Base-by-base conservation (phyloP, 2,329 filamentous ascomycete genomes). In the Pyrenochaeta sp. region DNA sequence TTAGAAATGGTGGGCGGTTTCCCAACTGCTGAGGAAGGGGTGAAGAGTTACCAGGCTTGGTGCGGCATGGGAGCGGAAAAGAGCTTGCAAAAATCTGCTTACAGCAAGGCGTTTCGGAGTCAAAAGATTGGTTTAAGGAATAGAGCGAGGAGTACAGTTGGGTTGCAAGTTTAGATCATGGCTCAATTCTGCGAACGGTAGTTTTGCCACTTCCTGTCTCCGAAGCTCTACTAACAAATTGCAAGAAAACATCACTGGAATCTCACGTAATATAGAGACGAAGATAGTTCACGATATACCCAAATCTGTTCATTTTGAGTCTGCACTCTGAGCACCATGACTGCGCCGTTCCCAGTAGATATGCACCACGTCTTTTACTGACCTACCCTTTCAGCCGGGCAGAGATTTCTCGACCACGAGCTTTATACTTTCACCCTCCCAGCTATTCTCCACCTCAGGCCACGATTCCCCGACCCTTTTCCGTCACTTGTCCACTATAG, bases 131-230 rank as follows among this genome's bases (percentile, higher is more conserved):
- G 2, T 30, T 30, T 9, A 15, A 32, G 12, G 43, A 30, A 19
- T 32, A 12, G 51, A 42, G 19, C 19, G 19, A 19, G 19, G 19
- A 19, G 19, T 19, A 19, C 19, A 19, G 19, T 19, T 19, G 19
- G 19, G 19, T 19, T 19, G 19, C 19, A 19, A 19, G 19, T 19
- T 19, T 19, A 19, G 19, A 19, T 19, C 19, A 19, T 19, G 19
- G 19, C 19, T 19, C 19, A 19, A 19, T 19, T 19, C 30, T 22
- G 40, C 43, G 19, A 51, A 45, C 48, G 51, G 56, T 58, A 58
- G n/a, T 54, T 30, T 2, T 49, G 15, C 37, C 45, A 54, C 37
- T 19, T 43, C 44, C 32, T 8, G 19, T 2, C 5, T 1, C 34
- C n/a, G 28, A 22, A 2, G 24, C 46, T 13, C 34, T 55, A 39